A percentile compares a stretch with the other conserved stretches of the same genome.
These are phyloP conservation scores for Talaromyces marneffei DNA, from an alignment of 2,329 filamentous ascomycete genomes.

Conservation along the genomic window DNA sequence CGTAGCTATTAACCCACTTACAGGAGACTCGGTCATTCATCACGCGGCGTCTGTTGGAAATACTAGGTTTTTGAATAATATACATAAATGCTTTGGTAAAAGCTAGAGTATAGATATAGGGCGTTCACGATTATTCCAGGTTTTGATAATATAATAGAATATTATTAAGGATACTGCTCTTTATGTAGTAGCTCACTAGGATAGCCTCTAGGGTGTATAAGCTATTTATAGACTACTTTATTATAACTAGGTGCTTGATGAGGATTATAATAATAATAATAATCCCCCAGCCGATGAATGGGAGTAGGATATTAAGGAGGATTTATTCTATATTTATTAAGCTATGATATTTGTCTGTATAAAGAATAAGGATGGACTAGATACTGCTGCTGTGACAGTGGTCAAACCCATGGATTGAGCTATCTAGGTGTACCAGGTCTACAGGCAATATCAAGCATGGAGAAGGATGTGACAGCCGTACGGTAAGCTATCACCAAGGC, in stretches of 20 bases:
- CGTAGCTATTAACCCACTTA: not conserved
- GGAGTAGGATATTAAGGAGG: not conserved
- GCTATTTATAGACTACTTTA: not conserved
- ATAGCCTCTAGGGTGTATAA: not conserved
- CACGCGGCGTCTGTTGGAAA: not conserved
- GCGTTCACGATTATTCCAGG: not conserved
- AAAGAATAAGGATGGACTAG: not conserved
- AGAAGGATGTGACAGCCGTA: no score
- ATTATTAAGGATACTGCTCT: not conserved
- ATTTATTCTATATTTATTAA: not conserved
- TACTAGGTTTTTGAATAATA: not conserved
- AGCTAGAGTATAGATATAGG: not conserved
- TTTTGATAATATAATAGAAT: not conserved
- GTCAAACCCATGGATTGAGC: no score
- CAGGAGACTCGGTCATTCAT: not conserved
- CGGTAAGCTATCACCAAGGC: no score
- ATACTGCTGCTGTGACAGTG: no score
- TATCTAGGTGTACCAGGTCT: no score
- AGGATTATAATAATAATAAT: not conserved
- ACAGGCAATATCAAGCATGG: no score
- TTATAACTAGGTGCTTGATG: not conserved
- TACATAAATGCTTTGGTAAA: not conserved
- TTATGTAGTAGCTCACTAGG: not conserved
- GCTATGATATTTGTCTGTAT: not conserved
- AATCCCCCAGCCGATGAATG: not conserved